Percentiles rank a stretch among this genome's conserved stretches.
phyloP scores from a whole-genome alignment of 306 rosid genomes.

The Senna siamea region DNA sequence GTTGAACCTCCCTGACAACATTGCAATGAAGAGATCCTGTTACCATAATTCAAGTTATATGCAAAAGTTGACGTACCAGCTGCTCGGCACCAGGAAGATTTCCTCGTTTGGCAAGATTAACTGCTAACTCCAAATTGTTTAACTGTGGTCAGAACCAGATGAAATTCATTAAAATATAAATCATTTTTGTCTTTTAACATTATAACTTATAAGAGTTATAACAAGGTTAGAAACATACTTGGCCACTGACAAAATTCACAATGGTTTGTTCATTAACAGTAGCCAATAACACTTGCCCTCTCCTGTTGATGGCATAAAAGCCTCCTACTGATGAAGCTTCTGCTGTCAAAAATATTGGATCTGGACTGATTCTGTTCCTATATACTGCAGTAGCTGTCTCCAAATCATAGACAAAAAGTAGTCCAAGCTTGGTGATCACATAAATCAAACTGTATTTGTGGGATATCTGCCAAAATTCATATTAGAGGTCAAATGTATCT shows the following conservation, averaged over 20 bases:
- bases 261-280: conserved; percentile 97
- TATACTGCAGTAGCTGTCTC: conserved; percentile 99
- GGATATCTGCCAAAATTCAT: conserved; percentile 71
- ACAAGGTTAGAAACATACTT: conserved; percentile 57
- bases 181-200: conserved; percentile 24
- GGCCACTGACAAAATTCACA: conserved; percentile 95
- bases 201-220: conserved; percentile 27
- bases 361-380: conserved; percentile 98
- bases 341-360: conserved; percentile 95
- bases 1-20: background rate
- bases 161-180: conserved; percentile 16
- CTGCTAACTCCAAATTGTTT: conserved; percentile 98
- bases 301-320: conserved; percentile 93
- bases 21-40: conserved; percentile 22
- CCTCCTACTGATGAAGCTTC: conserved; percentile 96
- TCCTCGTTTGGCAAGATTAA: conserved; percentile 98
- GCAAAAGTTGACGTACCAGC: conserved; percentile 59
- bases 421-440: conserved; percentile 98
- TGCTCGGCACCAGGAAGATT: conserved; percentile 99
- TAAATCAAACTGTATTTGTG: conserved; percentile 95
- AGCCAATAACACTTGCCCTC: conserved; percentile 98
- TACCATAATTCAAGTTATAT: conserved; percentile 10
- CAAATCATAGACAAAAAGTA: conserved; percentile 93
- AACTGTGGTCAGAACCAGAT: conserved; percentile 54
- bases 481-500: conserved; percentile 34